These are phyloP conservation scores for Plasmodium cynomolgi DNA, from an alignment of 169 alveolate genomes.

Conservation along the genomic window DNA sequence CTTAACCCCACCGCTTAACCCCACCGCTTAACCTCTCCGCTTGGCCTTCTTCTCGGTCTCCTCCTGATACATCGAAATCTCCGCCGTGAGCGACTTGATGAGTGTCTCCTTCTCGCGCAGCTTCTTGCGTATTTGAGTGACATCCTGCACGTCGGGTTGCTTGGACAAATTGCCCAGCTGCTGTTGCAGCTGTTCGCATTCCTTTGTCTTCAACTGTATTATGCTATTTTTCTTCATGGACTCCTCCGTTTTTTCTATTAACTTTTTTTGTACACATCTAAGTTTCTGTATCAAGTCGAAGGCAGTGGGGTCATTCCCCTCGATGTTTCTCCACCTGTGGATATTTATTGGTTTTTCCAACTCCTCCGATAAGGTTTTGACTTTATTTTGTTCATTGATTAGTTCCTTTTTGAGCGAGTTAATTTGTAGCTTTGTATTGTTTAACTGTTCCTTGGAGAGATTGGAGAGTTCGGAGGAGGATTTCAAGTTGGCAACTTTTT, in stretches of 20 bases:
- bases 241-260: constrained; percentile 72
- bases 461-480: constrained; percentile 86
- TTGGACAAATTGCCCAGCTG: constrained; percentile 8
- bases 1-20: not conserved
- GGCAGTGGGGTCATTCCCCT: constrained; percentile 71
- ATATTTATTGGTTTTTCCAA: constrained; percentile 95
- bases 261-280: constrained; percentile 58
- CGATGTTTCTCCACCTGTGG: constrained; percentile 78
- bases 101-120: constrained; percentile 54
- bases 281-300: constrained; percentile 65
- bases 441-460: constrained; percentile 87
- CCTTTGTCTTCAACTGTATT: constrained; percentile 32
- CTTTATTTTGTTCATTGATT: constrained; percentile 90
- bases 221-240: constrained; percentile 40
- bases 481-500: constrained; percentile 82
- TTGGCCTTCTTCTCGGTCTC: not conserved
- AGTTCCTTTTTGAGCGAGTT: constrained; percentile 81
- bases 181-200: constrained; percentile 56
- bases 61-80: constrained; percentile 73
- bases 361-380: constrained; percentile 93
- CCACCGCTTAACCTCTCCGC: not conserved
- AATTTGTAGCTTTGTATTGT: constrained; percentile 85
- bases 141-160: constrained; percentile 25
- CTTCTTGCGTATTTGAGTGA: constrained; percentile 29
- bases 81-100: constrained; percentile 60